Evolutionary conservation across 441 rosid species (phyloP), one percentile per base, ranked within the genome.

Genomic region (Rhodomyrtus psidioides): DNA sequence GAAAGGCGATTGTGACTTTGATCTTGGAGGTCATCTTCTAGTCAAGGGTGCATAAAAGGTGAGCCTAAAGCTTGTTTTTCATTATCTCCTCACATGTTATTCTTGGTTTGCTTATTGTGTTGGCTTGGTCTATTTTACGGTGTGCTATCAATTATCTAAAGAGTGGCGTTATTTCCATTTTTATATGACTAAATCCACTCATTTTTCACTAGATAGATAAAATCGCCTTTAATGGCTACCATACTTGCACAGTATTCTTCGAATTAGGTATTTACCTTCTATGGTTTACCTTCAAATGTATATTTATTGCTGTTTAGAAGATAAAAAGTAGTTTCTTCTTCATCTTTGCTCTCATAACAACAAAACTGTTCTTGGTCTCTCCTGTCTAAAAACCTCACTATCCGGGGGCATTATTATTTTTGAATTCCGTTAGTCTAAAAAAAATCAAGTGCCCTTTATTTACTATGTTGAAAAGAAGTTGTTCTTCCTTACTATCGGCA

Each of bases 1-100:
- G 82, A 93, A 92, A 89, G 92, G 88, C 57, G 98, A 97, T 76
- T 97, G 99, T 84, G 98, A 94, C 46, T 97, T 93, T 90, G 99
- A 97, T 87, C 97, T 93, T 26, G 98, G 99, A 75, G 99, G 98
- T 59, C 96, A 94, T 87, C 96, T 97, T 88, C 82, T 95, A 84
- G 92, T 97, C 70, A 97, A 97, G 90, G 99, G 99, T 15, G 96
- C 98, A 82, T 98, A 97, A 87, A 97, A 97, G 94, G 99, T 93
- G 86, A 91, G 90, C 82, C 19, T n/a, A 2, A 59, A 27, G 44
- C 59, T 87, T 87, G 81, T 55, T 62, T 82, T 83, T 59, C 7
- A 46, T 34, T 55, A 55, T 59, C 55, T 46, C 30, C 30, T n/a
- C 83, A 42, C 76, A n/a, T 84, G 23, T 9, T 34, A 28, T 85